Base-by-base conservation (phyloP, 2,329 filamentous ascomycete genomes). In the Cladobotryum mycophilum region DNA sequence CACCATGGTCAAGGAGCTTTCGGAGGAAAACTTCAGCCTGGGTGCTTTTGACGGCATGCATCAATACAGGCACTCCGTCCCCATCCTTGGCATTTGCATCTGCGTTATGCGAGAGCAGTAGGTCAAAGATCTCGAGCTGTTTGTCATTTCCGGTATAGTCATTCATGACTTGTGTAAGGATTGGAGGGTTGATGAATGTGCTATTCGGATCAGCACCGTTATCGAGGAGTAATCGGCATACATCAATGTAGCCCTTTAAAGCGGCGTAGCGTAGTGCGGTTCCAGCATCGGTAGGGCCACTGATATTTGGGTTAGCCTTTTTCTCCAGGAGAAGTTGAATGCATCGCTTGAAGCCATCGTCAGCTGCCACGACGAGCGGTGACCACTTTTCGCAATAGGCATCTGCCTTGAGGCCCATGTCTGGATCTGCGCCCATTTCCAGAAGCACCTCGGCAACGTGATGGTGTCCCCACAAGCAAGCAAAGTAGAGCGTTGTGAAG, bases 151-250 rank as follows among this genome's bases (percentile, higher is more conserved):
- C 43, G 25, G 46, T 37, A 18, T 44, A 49, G n/a, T 44, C 37
- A 12, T 20, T 43, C 2, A 53, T 46, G 4, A 53, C 44, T 25
- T 53, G 51, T 9, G 20, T 41, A 5, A 53, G 47, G 7, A 53
- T 49, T n/a, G 51, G 51, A 47, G 51, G 51, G 22, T 37, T 13
- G 5, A 53, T 53, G 4, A 49, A 12, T 3, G 51, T 30, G 7
- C 45, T 41, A 33, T 59, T 60, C 1, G 58, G 58, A 30, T 60
- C 55, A 4, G 58, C 58, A 12, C 58, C 58, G 3, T 50, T 47
- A 20, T 54, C 48, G 20, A 60, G 44, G 14, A 53, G 48, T 37
- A 53, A 40, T 11, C 45, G 20, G 33, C 48, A 51, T 15, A 53
- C 48, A 17, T 41, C 45, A 2, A 53, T 13, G 40, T 53, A 45